These are phyloP conservation scores for Cladosporium sp. DNA, from an alignment of 2,329 filamentous ascomycete species.

Conservation along the genomic window DNA sequence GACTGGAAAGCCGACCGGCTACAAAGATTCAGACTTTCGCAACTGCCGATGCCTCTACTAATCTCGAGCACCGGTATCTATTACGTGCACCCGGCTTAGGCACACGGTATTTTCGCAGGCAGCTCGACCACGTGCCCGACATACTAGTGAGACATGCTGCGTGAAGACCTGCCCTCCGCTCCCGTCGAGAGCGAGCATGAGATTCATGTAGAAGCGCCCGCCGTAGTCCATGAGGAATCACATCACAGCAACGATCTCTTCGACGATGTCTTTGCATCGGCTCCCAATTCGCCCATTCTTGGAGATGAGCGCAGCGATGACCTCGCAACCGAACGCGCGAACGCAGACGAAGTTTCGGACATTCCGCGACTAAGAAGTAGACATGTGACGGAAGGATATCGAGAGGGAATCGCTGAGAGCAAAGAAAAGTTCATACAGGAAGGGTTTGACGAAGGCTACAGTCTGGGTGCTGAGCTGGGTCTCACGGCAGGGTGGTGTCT, in stretches of 20 bases:
- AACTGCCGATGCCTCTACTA: not conserved
- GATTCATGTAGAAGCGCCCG: not conserved
- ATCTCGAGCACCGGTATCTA: not conserved
- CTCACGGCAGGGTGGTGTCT: conserved; percentile 68
- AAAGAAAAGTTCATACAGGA: conserved; percentile 75
- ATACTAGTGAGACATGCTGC: conserved; percentile 22
- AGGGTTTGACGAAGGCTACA: conserved; percentile 89
- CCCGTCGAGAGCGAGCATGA: not conserved
- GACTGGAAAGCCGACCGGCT: not conserved
- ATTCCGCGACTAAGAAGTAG: conserved; percentile 69
- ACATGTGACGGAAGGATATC: conserved; percentile 82
- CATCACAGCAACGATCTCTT: conserved; percentile 27
- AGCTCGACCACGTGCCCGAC: no score
- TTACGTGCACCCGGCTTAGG: no score
- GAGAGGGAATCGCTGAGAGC: conserved; percentile 74
- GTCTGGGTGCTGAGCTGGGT: conserved; percentile 77
- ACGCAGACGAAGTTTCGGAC: conserved; percentile 58
- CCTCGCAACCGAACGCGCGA: not conserved
- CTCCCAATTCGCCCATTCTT: conserved; percentile 34
- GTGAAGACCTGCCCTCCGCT: conserved; percentile 22
- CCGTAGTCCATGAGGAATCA: not conserved
- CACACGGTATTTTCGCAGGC: no score
- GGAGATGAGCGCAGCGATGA: not conserved
- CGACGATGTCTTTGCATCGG: conserved; percentile 47
- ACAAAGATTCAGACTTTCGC: not conserved